These are phyloP conservation scores for Thelonectria rubi DNA, from an alignment of 2,329 filamentous ascomycete species.

Conservation along the genomic window DNA sequence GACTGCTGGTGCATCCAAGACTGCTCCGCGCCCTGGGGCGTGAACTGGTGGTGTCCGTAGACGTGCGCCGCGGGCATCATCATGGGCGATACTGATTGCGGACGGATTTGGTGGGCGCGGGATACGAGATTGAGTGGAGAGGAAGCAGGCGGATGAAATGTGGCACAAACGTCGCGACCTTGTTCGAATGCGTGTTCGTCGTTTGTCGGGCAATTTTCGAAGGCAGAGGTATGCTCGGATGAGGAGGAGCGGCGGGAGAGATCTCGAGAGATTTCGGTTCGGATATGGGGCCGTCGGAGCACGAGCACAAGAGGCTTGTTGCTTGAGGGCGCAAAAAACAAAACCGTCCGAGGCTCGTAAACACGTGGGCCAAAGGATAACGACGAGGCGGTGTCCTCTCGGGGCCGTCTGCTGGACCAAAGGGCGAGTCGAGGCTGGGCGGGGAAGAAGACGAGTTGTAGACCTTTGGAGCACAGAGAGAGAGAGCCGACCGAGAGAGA, in stretches of 20 bases:
- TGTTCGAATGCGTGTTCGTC: slow-evolving; percentile 13
- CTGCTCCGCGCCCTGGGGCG: slow-evolving; percentile 65
- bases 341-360: not conserved
- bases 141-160: not conserved
- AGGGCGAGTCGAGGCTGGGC: not conserved
- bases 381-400: not conserved
- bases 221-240: not conserved
- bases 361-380: not conserved
- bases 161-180: too few relatives aligned
- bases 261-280: slow-evolving; percentile 3
- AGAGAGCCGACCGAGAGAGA: slow-evolving; percentile 12
- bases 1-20: slow-evolving; percentile 75
- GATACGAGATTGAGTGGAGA: slow-evolving; percentile 1
- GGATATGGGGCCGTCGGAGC: not conserved
- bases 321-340: not conserved
- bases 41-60: slow-evolving; percentile 74
- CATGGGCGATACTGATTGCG: slow-evolving; percentile 44
- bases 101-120: slow-evolving; percentile 1
- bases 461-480: slow-evolving; percentile 17
- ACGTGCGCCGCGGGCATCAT: slow-evolving; percentile 73
- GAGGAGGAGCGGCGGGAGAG: not conserved
- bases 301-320: slow-evolving; percentile 1
- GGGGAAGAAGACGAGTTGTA: not conserved
- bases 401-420: not conserved
- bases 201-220: not conserved